A percentile compares a stretch with the other conserved stretches of the same genome.
These are phyloP conservation scores for Penicillium canescens DNA, from an alignment of 495 filamentous ascomycete species.

Conservation along the genomic window DNA sequence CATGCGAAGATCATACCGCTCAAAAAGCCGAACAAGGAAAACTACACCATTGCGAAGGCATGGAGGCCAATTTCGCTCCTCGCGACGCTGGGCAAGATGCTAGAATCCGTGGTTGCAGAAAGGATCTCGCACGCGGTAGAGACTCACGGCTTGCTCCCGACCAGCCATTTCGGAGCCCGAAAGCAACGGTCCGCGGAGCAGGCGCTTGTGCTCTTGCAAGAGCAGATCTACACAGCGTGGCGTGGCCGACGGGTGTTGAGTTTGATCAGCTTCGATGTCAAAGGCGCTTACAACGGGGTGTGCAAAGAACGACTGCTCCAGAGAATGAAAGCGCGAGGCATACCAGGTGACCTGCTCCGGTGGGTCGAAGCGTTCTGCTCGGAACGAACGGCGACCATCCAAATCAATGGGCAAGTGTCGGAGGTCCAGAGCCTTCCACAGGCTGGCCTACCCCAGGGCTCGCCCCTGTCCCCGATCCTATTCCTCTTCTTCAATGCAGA, in stretches of 20 bases:
- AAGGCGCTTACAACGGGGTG: conserved; percentile 42
- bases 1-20: conserved; percentile 7
- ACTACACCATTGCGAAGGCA: conserved; percentile 22
- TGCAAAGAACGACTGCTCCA: conserved; percentile 31
- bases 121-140: conserved; percentile 27
- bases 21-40: conserved; percentile 21
- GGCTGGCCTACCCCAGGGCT: conserved; percentile 27
- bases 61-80: conserved; percentile 33
- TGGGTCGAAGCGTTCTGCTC: conserved; percentile 27
- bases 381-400: conserved; percentile 9
- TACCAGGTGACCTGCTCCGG: conserved; percentile 18
- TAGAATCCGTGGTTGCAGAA: conserved; percentile 28
- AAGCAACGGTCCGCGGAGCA: conserved; percentile 15
- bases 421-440: conserved; percentile 7
- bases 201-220: conserved; percentile 24
- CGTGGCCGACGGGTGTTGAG: conserved; percentile 1
- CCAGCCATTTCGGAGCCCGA: neutral
- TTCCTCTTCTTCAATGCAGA: conserved; percentile 33
- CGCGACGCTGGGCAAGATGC: conserved; percentile 28
- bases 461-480: conserved; percentile 33
- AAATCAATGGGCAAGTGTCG: conserved; percentile 3
- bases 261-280: conserved; percentile 38
- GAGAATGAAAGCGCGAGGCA: conserved; percentile 29
- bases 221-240: conserved; percentile 32
- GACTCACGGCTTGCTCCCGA: conserved; percentile 14